Evolutionary conservation across 805 yeast genomes (phyloP).

Genomic region (Groenewaldozyma tartarivorans): DNA sequence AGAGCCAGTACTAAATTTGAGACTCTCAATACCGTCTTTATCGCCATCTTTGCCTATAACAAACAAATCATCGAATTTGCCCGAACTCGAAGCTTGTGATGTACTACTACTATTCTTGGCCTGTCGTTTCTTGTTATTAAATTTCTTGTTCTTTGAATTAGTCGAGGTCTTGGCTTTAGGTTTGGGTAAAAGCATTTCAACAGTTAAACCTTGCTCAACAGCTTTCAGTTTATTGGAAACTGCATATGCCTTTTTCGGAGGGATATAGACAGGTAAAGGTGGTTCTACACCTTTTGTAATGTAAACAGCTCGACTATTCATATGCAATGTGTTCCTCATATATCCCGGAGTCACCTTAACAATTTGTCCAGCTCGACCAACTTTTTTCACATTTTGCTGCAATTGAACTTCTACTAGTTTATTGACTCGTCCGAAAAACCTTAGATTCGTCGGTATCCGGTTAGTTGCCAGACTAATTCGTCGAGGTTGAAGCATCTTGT

Average conservation of each 20-base stretch:
- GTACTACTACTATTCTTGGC: neutral
- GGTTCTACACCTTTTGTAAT: constrained; percentile 29
- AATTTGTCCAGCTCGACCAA: constrained; percentile 67
- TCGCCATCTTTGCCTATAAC: neutral
- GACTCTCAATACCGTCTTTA: neutral
- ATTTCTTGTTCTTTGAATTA: neutral
- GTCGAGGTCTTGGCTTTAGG: neutral
- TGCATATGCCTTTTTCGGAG: constrained; percentile 15
- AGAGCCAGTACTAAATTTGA: neutral
- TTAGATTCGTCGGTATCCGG: too few relatives aligned
- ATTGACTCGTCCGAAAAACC: neutral
- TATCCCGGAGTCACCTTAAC: constrained; percentile 65
- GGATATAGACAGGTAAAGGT: neutral
- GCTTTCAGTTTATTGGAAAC: constrained; percentile 16
- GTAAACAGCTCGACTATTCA: constrained; percentile 65
- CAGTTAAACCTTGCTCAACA: constrained; percentile 1
- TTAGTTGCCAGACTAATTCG: too few relatives aligned
- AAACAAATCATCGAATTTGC: neutral
- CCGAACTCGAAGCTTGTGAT: neutral
- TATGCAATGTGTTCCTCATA: constrained; percentile 74
- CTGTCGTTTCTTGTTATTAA: neutral
- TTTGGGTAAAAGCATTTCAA: neutral
- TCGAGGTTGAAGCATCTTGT: too few relatives aligned
- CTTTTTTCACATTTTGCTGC: constrained; percentile 51
- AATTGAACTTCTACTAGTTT: constrained; percentile 48